These are phyloP conservation scores for Priceomyces haplophilus DNA, from an alignment of 805 yeast species.

Conservation along the genomic window DNA sequence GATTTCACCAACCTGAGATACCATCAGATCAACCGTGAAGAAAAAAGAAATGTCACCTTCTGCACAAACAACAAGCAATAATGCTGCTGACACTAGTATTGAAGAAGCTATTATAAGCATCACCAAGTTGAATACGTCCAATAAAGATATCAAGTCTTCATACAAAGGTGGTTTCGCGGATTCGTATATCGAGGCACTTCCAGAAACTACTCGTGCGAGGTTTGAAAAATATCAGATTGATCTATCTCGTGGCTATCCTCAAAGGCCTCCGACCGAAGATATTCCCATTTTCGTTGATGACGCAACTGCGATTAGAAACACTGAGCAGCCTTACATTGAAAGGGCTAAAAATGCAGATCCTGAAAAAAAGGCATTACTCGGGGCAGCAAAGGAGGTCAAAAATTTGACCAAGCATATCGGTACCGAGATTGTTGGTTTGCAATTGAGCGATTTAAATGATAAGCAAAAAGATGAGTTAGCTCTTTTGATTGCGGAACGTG, in stretches of 20 bases:
- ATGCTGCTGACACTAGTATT: neutral
- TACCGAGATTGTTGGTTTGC: slow-evolving; percentile 30
- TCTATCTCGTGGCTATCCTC: slow-evolving; percentile 26
- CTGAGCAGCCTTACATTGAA: slow-evolving; percentile 22
- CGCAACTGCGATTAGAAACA: slow-evolving; percentile 22
- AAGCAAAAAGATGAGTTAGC: slow-evolving; percentile 30
- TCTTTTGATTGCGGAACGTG: slow-evolving; percentile 26
- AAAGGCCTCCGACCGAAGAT: slow-evolving; percentile 16
- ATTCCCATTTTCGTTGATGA: slow-evolving; percentile 31
- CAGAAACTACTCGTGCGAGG: slow-evolving; percentile 20
- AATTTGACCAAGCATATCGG: slow-evolving; percentile 25
- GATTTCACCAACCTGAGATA: too few species aligned
- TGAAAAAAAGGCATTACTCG: slow-evolving; percentile 28
- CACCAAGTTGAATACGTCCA: neutral
- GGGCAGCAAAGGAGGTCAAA: slow-evolving; percentile 28
- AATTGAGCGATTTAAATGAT: slow-evolving; percentile 24
- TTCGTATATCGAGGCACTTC: slow-evolving; percentile 18
- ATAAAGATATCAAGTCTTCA: slow-evolving; percentile 2
- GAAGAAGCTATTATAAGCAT: slow-evolving; percentile 6
- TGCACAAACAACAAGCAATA: neutral
- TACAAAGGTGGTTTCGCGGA: slow-evolving; percentile 9
- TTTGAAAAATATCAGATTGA: slow-evolving; percentile 24
- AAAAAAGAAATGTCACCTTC: slow-evolving; percentile 1
- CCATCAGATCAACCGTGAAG: too few species aligned
- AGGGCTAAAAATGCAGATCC: slow-evolving; percentile 30